phyloP scores from a whole-genome alignment of 2,329 filamentous ascomycete genomes.

The Exophiala mesophila region DNA sequence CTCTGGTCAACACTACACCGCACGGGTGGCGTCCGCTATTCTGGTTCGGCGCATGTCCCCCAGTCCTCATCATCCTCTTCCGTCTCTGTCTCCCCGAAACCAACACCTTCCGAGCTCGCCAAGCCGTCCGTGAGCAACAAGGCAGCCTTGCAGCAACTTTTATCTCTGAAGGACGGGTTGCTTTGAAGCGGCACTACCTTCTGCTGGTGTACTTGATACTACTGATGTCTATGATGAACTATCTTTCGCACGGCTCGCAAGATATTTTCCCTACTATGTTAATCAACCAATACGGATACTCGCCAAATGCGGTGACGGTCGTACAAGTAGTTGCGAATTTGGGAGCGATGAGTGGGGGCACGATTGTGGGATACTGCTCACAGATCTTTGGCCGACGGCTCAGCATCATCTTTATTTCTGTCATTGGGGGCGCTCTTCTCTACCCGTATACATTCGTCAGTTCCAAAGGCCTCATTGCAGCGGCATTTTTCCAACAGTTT shows the following conservation, averaged over 20 bases:
- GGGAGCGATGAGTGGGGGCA: constrained; percentile 65
- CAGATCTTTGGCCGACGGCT: constrained; percentile 66
- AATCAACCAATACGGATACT: constrained; percentile 53
- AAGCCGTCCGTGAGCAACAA: constrained; percentile 56
- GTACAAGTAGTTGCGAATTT: constrained; percentile 69
- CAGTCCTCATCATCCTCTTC: constrained; percentile 73
- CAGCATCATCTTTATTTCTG: constrained; percentile 59
- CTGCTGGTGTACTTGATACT: constrained; percentile 76
- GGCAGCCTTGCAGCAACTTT: constrained; percentile 64
- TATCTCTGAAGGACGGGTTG: constrained; percentile 70
- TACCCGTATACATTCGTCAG: constrained; percentile 76
- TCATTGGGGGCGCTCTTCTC: constrained; percentile 68
- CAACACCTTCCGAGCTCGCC: constrained; percentile 60
- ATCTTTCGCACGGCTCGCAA: constrained; percentile 76
- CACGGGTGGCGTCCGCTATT: constrained; percentile 80
- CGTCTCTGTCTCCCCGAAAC: constrained; percentile 77
- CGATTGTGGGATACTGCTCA: constrained; percentile 60
- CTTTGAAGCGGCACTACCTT: constrained; percentile 73
- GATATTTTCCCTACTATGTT: constrained; percentile 60
- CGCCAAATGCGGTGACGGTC: constrained; percentile 56
- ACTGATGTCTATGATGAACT: constrained; percentile 88
- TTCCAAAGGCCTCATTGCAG: constrained; percentile 62
- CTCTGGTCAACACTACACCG: constrained; percentile 60
- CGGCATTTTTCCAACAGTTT: constrained; percentile 80
- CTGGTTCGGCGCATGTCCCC: constrained; percentile 83